A percentile compares a stretch with the other conserved stretches of the same genome.
Evolutionary conservation across 140 eudicot genomes (phyloP).

Genomic region (Erigeron philadelphicus): DNA sequence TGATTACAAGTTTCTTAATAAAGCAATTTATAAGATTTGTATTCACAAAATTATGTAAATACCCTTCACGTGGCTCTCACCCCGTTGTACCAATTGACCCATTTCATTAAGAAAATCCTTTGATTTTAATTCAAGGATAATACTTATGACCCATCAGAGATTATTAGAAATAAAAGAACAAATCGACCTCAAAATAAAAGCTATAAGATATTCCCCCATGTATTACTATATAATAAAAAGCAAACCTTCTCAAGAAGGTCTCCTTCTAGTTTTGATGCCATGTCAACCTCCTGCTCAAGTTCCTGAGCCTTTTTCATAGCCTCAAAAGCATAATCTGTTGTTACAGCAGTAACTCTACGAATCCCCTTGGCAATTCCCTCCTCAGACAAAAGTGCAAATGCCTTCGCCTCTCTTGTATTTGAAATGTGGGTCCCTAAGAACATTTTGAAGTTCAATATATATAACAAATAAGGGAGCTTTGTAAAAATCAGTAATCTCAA

Average conservation of each 20-base stretch:
- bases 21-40: too few relatives aligned
- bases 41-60: too few relatives aligned
- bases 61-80: too few relatives aligned
- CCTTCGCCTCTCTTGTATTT: constrained; percentile 83
- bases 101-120: too few relatives aligned
- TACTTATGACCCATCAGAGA: background rate
- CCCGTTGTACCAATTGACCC: too few relatives aligned
- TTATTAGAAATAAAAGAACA: too few relatives aligned
- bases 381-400: constrained; percentile 87
- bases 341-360: constrained; percentile 93
- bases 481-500: background rate
- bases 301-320: constrained; percentile 59
- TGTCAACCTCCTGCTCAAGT: constrained; percentile 70
- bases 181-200: background rate
- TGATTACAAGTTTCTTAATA: too few relatives aligned
- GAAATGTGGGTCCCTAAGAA: constrained; percentile 82
- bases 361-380: constrained; percentile 97
- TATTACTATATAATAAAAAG: background rate
- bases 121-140: too few relatives aligned
- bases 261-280: constrained; percentile 67
- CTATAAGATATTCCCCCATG: background rate
- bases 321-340: constrained; percentile 59
- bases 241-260: constrained; percentile 75
- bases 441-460: background rate
- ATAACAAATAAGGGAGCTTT: background rate